Base-by-base conservation (phyloP, 805 yeast genomes). In the Nakazawaea siamensis region DNA sequence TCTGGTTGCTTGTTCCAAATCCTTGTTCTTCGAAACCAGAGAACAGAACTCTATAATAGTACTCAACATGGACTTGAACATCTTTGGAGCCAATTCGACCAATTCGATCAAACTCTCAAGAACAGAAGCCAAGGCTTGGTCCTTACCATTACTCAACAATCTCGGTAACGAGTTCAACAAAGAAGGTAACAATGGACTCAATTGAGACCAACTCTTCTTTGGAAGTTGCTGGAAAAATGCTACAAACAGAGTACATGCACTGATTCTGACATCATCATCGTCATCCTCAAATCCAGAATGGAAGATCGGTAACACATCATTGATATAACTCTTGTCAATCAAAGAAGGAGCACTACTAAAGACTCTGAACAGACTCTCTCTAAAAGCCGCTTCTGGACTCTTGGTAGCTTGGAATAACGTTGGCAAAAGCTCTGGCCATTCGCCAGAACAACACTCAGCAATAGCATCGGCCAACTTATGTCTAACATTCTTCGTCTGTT, bases 391-490 rank as follows among this genome's bases (percentile, higher is more conserved):
- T 49, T 80, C 81, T 23, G 37, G 38, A 43, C 46, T 55, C 35
- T 66, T 62, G 14, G 78, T 61, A 9, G 92, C 86, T 46, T 72
- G 74, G 42, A 85, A 72, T 26, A 90, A 63, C 1, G 86, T 76
- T 34, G 83, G 86, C 25, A 87, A 59, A 32, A 82, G 69, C 27
- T 84, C 88, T 12, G 79, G 73, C 98, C 98, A 90, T 4, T 64
- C 56, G 4, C 67, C 68, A 16, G 64, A 65, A 14, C 76, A 80
- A 30, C 90, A 74, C 58, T 88, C 97, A 1, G 97, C 84, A 31
- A 92, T 80, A 7, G 95, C 94, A 63, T 92, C 98, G 2, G 96
- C 79, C 32, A 92, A 63, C 52, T 90, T 92, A 57, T 90, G 96
- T 53, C 97, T 77, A 21, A 86, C 86, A 43, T 73, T 74, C 42